Base-by-base conservation (phyloP, 2,329 filamentous ascomycete species). In the Proliferodiscus dingleyae region DNA sequence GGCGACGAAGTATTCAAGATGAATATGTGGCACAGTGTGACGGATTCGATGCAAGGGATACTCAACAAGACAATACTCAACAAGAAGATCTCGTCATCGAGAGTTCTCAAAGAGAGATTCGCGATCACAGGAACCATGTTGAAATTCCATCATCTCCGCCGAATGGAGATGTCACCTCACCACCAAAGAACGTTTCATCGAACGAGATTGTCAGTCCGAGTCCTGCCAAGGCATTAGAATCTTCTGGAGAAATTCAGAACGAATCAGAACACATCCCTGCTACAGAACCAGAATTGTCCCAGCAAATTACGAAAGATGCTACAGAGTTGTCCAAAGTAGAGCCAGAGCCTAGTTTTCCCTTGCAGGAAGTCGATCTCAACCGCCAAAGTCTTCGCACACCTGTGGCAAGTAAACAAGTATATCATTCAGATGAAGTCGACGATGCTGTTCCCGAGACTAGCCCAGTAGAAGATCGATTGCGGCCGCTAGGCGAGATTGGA, bases 371-470 rank as follows among this genome's bases (percentile, higher is more conserved):
- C 15, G 46, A 45, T 7, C 6, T 32, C 8, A 54, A 54, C 42
- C 42, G 48, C 16, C 41, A 36, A 1, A 19, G 40, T 24, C 4
- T 39, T 6, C 43, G 26, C n/a, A 52, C 46, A 4, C 51, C 48
- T 2, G 28, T 36, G 8, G 22, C 37, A 10, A 37, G 16, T 16
- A 55, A 55, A 37, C 15, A 18, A 4, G 15, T 41, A 13, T 6
- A 18, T 5, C 13, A 45, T 10, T 50, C 47, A 2, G 47, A 56
- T 32, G 36, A 30, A 5, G 21, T 37, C 15, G 51, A 54, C 22
- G 43, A 29, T 7, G 57, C 49, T 6, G 42, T 64, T 9, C 62
- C 57, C n/a, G 62, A 64, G 38, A 63, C 61, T 3, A 62, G 60
- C 37, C 62, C 61, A n/a, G 34, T 47, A 5, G 46, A 46, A 16